These are phyloP conservation scores for Xylaria palmicola DNA, from an alignment of 495 filamentous ascomycete genomes.

Conservation along the genomic window DNA sequence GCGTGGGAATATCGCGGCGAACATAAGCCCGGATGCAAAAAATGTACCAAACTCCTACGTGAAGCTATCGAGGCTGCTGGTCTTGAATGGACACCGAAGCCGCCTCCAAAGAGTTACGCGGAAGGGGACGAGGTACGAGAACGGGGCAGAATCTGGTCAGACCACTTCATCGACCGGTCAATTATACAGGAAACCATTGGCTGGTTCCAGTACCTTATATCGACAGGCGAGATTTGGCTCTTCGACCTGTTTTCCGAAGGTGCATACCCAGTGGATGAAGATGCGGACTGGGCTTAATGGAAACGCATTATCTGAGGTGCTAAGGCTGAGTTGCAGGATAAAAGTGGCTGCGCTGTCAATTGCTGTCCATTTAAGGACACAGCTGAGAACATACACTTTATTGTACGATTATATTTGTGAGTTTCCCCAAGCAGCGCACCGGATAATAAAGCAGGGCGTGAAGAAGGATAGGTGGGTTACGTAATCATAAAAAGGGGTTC, in stretches of 20 bases:
- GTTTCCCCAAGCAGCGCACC: too few species aligned
- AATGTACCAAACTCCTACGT: not conserved
- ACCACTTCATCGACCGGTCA: not conserved
- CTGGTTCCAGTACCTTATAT: constrained; percentile 10
- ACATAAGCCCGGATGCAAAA: not conserved
- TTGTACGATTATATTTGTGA: too few species aligned
- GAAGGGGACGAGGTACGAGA: constrained; percentile 9
- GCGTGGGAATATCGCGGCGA: constrained; percentile 8
- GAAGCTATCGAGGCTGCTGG: constrained; percentile 24
- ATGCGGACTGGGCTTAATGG: constrained; percentile 5
- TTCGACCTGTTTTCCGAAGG: constrained; percentile 8
- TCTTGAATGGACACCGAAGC: constrained; percentile 11
- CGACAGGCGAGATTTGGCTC: constrained; percentile 3
- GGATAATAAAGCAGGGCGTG: too few species aligned
- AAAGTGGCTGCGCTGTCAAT: too few species aligned
- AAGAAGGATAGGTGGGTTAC: too few species aligned
- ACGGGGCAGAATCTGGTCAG: constrained; percentile 4
- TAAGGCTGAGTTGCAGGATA: not conserved
- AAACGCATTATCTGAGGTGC: not conserved
- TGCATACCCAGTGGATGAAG: not conserved
- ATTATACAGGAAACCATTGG: not conserved
- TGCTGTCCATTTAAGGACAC: too few species aligned
- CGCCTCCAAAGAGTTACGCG: not conserved
- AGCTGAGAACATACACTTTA: too few species aligned
- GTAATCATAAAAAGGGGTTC: too few species aligned